These are phyloP conservation scores for Rhizophagus prolifer DNA, from an alignment of 192 early-diverging fungal genomes.

Conservation along the genomic window DNA sequence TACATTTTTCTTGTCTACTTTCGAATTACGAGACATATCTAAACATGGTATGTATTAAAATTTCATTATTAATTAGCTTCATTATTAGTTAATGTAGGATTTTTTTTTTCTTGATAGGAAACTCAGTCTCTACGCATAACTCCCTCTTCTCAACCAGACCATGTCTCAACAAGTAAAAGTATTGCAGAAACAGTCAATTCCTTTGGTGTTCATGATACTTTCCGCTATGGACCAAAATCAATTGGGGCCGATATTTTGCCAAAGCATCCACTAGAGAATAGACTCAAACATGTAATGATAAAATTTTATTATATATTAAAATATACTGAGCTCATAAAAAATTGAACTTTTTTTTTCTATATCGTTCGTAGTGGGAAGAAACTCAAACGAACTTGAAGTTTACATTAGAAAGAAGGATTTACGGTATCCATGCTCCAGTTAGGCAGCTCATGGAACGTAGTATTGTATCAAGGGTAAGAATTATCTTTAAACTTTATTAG, in stretches of 20 bases:
- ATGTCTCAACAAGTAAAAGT: background rate
- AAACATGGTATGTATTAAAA: too few species aligned
- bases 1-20: too few species aligned
- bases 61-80: too few species aligned
- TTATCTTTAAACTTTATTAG: background rate
- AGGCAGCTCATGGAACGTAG: slow-evolving; percentile 89
- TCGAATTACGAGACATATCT: too few species aligned
- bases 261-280: slow-evolving; percentile 79
- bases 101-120: background rate
- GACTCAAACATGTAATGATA: slow-evolving; percentile 59
- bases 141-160: background rate
- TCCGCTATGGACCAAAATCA: slow-evolving; percentile 71
- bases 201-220: slow-evolving; percentile 80
- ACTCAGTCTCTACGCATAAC: slow-evolving; percentile 17
- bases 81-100: too few species aligned
- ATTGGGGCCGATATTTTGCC: slow-evolving; percentile 61
- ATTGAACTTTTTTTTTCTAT: background rate
- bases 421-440: slow-evolving; percentile 91
- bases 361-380: slow-evolving; percentile 69
- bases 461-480: slow-evolving; percentile 55
- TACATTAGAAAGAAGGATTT: slow-evolving; percentile 74
- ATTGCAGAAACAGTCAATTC: slow-evolving; percentile 49
- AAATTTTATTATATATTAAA: background rate
- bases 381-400: slow-evolving; percentile 82
- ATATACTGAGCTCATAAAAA: background rate